Conservation (phyloP, 805 yeast genomes). For the Tetrapisispora namnaoensis region DNA sequence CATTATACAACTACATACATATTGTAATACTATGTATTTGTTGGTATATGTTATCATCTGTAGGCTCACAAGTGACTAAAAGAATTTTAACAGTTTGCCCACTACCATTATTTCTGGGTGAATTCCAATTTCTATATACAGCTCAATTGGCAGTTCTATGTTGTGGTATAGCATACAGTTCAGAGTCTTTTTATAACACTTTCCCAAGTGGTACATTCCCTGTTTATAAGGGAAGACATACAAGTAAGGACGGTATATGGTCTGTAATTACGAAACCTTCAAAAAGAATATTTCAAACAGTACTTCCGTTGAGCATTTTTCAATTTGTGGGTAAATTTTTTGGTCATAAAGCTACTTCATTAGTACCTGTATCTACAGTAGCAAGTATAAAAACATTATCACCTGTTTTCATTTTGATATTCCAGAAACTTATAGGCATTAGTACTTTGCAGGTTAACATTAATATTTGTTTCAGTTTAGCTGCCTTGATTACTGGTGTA, state of each 20-base stretch:
- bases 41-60: slow-evolving; percentile 56
- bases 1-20: slow-evolving; percentile 10
- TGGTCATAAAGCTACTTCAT: slow-evolving; percentile 53
- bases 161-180: slow-evolving; percentile 28
- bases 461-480: slow-evolving; percentile 17
- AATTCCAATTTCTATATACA: slow-evolving; percentile 50
- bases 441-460: slow-evolving; percentile 10
- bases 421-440: slow-evolving; percentile 37
- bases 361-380: slow-evolving; percentile 59
- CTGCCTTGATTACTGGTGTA: slow-evolving; percentile 21
- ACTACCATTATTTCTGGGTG: slow-evolving; percentile 55
- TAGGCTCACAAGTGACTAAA: slow-evolving; percentile 58
- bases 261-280: slow-evolving; percentile 25
- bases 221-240: slow-evolving; percentile 6
- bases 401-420: slow-evolving; percentile 49
- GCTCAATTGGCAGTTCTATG: slow-evolving; percentile 35
- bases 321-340: slow-evolving; percentile 58
- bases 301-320: slow-evolving; percentile 55
- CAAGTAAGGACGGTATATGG: slow-evolving; percentile 1
- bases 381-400: slow-evolving; percentile 61
- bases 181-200: slow-evolving; percentile 23
- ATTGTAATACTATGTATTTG: slow-evolving; percentile 38
- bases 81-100: slow-evolving; percentile 44
- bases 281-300: slow-evolving; percentile 36
- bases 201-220: slow-evolving; percentile 55